A percentile compares a stretch with the other conserved stretches of the same genome.
phyloP scores from a whole-genome alignment of 164 flowering plant genomes.

The Protea cynaroides region DNA sequence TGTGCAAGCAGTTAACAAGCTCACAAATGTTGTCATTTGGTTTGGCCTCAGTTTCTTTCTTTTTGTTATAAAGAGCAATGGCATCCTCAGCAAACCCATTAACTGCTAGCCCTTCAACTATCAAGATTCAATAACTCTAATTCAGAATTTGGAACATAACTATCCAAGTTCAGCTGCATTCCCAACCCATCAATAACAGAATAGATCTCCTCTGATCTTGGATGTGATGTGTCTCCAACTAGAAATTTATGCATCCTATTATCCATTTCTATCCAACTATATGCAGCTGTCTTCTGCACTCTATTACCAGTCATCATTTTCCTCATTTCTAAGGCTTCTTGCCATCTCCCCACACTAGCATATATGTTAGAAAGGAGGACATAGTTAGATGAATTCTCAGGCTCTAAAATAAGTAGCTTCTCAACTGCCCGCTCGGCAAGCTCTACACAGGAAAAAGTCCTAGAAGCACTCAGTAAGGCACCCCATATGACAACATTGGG shows the following conservation, averaged over 20 bases:
- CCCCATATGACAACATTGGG: slow-evolving; percentile 53
- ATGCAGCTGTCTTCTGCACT: slow-evolving; percentile 37
- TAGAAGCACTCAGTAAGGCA: slow-evolving; percentile 39
- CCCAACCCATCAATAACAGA: slow-evolving; percentile 24
- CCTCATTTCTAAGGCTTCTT: slow-evolving; percentile 31
- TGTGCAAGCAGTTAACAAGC: slow-evolving; percentile 41
- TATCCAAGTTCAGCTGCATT: slow-evolving; percentile 20
- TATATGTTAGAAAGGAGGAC: slow-evolving; percentile 40
- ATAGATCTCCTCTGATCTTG: slow-evolving; percentile 27
- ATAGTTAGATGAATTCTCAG: slow-evolving; percentile 47
- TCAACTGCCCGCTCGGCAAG: slow-evolving; percentile 33
- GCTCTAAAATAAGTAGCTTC: slow-evolving; percentile 35
- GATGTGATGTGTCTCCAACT: slow-evolving; percentile 34
- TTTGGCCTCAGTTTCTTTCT: slow-evolving; percentile 24
- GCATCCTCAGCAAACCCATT: slow-evolving; percentile 38
- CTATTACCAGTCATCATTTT: slow-evolving; percentile 28
- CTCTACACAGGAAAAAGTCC: slow-evolving; percentile 26
- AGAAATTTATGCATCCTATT: slow-evolving; percentile 35
- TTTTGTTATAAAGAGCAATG: slow-evolving; percentile 21
- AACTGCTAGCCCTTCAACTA: slow-evolving; percentile 31
- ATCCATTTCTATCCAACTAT: slow-evolving; percentile 48
- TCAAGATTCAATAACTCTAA: slow-evolving; percentile 9
- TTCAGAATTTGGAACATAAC: slow-evolving; percentile 9
- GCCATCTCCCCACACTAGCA: slow-evolving; percentile 39
- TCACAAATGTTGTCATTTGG: slow-evolving; percentile 43